Evolutionary conservation across 164 flowering plant species (phyloP).

Genomic region (Aristolochia californica): DNA sequence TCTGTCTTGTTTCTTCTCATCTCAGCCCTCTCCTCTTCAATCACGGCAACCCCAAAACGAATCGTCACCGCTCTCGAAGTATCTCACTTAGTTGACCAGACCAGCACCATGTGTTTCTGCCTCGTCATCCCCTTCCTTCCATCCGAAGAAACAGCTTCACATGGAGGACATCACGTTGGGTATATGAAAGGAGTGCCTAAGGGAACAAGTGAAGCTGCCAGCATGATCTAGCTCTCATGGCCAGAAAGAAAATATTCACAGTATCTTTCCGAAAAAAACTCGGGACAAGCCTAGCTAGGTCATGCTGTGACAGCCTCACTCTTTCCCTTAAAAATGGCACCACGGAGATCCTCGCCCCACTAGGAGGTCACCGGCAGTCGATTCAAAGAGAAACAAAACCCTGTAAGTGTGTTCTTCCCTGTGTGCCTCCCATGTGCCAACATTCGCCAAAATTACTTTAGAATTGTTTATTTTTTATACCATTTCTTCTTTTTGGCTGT

Average conservation of each 20-base stretch:
- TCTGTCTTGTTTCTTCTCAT: no score
- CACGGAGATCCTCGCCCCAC: constrained; percentile 1
- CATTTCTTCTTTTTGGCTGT: not conserved
- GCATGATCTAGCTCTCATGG: constrained; percentile 76
- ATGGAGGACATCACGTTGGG: not conserved
- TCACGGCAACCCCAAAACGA: no score
- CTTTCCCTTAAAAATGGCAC: constrained; percentile 45
- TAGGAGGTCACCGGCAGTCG: not conserved
- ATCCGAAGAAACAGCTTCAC: no score
- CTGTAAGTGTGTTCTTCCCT: constrained; percentile 17
- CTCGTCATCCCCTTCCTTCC: no score
- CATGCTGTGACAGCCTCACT: constrained; percentile 92
- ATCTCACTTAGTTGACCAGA: no score
- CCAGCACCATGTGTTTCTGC: no score
- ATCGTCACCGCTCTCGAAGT: no score
- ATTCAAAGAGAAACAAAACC: not conserved
- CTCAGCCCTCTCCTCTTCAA: no score
- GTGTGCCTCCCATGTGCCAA: constrained; percentile 1
- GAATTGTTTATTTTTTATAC: not conserved
- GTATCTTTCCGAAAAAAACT: not conserved
- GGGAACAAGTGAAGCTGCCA: constrained; percentile 95
- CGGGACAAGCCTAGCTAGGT: constrained; percentile 46
- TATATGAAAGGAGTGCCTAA: constrained; percentile 1
- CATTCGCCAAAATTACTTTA: not conserved
- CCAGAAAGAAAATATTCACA: not conserved